Conservation (phyloP, 148 eudicot genomes). For the Polygonum aviculare region DNA sequence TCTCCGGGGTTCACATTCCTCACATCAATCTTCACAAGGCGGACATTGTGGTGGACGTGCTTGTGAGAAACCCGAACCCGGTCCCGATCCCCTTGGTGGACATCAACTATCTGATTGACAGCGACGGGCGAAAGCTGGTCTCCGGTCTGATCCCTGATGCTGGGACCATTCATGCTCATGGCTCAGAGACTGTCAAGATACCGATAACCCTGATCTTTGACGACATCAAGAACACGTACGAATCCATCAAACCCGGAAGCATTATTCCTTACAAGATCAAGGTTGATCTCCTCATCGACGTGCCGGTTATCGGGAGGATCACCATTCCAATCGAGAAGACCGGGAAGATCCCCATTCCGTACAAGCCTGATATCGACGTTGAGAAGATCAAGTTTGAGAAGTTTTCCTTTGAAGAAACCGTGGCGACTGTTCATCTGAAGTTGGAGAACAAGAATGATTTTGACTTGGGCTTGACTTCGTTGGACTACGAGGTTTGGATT, state of each 20-base stretch:
- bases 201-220: conserved; percentile 63
- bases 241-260: conserved; percentile 78
- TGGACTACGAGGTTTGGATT: conserved; percentile 91
- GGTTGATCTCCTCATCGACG: conserved; percentile 85
- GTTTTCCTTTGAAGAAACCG: conserved; percentile 87
- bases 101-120: conserved; percentile 79
- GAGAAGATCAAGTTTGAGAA: conserved; percentile 74
- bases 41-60: conserved; percentile 81
- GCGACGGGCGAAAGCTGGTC: conserved; percentile 81
- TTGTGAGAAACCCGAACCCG: conserved; percentile 84
- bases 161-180: conserved; percentile 91
- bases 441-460: conserved; percentile 91
- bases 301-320: conserved; percentile 81
- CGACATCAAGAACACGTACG: conserved; percentile 76
- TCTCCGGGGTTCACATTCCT: conserved; percentile 61
- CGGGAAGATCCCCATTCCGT: conserved; percentile 90
- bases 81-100: conserved; percentile 91
- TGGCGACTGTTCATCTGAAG: conserved; percentile 68
- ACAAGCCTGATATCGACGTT: conserved; percentile 88
- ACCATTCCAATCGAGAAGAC: conserved; percentile 86
- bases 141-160: conserved; percentile 95
- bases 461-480: conserved; percentile 62
- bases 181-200: conserved; percentile 85
- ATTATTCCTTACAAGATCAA: conserved; percentile 73
- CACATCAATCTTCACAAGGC: conserved; percentile 59